A percentile compares a stretch with the other conserved stretches of the same genome.
phyloP scores from a whole-genome alignment of 2,329 filamentous ascomycete genomes.

The Ascochyta clinopodiicola region DNA sequence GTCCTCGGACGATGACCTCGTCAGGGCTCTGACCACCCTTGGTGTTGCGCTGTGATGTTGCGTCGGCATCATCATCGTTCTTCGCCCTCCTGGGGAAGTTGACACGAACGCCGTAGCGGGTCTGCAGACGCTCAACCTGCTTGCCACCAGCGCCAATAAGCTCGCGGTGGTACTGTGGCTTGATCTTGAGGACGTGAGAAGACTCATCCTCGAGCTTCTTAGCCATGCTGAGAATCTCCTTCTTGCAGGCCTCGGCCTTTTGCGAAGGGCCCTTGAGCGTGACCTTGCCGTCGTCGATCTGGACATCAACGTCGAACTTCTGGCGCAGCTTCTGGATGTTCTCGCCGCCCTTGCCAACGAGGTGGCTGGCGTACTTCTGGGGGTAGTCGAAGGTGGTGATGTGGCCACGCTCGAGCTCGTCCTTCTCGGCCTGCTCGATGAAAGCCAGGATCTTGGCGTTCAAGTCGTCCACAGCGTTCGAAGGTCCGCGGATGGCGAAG shows the following conservation, averaged over 20 bases:
- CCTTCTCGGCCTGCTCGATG: conserved; percentile 84
- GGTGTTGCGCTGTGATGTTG: conserved; percentile 68
- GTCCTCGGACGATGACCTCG: conserved; percentile 89
- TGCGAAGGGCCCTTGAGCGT: conserved; percentile 95
- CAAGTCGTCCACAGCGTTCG: conserved; percentile 73
- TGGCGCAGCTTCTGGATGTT: conserved; percentile 74
- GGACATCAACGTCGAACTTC: conserved; percentile 77
- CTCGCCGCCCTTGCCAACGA: conserved; percentile 71
- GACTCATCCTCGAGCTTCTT: conserved; percentile 91
- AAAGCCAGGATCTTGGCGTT: conserved; percentile 77
- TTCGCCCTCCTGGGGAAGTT: conserved; percentile 81
- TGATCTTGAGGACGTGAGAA: conserved; percentile 85
- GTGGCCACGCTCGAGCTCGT: conserved; percentile 92
- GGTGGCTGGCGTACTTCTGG: conserved; percentile 89
- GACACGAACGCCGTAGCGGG: conserved; percentile 90
- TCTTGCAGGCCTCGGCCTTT: conserved; percentile 86
- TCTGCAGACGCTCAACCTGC: conserved; percentile 91
- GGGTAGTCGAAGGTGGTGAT: conserved; percentile 89
- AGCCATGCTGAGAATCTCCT: conserved; percentile 78
- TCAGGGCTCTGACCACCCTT: conserved; percentile 75
- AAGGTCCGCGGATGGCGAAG: conserved; percentile 79
- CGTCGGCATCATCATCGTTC: conserved; percentile 74
- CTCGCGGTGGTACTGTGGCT: conserved; percentile 91
- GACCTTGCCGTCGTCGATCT: conserved; percentile 92
- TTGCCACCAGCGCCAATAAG: conserved; percentile 87